Base-by-base conservation (phyloP, 805 yeast genomes). In the Ogataea wickerhamii region DNA sequence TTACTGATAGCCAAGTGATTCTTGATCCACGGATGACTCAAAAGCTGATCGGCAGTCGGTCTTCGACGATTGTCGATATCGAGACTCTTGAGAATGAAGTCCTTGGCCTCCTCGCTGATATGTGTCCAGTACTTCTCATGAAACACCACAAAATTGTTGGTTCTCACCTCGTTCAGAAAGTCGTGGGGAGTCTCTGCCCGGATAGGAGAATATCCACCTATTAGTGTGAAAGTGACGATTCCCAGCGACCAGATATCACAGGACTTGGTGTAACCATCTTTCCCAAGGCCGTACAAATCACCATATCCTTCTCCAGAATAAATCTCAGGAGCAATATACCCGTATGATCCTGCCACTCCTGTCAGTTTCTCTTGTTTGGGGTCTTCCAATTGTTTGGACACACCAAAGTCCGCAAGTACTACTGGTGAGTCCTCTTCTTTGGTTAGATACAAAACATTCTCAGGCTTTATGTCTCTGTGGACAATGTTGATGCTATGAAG, bases 201-300 rank as follows among this genome's bases (percentile, higher is more conserved):
- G 61, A 91, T 87, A 3, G 98, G 96, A 5, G 95, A 82, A 58
- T 88, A 87, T 0, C 98, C 98, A 50, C 93, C 87, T 31, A 91
- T 69, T 32, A 89, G 65, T 0, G 97, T 89, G 61, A 87, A 93
- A 0, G 96, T 78, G 31, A 91, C 87, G 6, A 91, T 95, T 24
- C 98, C 98, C 27, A 91, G 58, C 1, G 95, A 84, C 98, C 98
- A 91, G 38, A 91, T 76, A 60, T 91, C 98, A 64, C 96, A 91
- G 1, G 96, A 91, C 53, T 85, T 87, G 27, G 96, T 95, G 63
- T 91, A 97, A 6, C 96, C 98, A 12, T 53, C 58, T 37, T 44
- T 52, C n/a, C 65, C 65, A 27, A 60, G 45, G 4, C 63, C 64
- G 37, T 60, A 60, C 20, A 57, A 48, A 12, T 60, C 64, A 18